These are phyloP conservation scores for Suillus placidus DNA, from an alignment of 768 basidiomycete genomes.

Conservation along the genomic window DNA sequence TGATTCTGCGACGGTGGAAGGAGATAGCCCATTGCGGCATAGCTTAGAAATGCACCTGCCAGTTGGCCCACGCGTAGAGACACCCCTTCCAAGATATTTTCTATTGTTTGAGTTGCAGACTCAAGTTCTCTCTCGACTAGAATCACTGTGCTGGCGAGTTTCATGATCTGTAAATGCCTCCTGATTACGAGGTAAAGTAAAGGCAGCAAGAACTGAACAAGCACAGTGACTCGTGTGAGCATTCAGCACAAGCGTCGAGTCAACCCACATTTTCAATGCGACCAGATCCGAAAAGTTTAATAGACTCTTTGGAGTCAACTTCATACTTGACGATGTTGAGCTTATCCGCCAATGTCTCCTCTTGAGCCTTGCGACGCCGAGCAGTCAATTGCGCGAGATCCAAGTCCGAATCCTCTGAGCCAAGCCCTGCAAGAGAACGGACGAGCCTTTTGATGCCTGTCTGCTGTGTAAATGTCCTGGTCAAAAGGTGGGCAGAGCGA, in stretches of 20 bases:
- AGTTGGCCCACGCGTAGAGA: not conserved
- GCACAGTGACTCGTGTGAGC: not conserved
- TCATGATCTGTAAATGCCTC: constrained; percentile 37
- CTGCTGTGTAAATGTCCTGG: not conserved
- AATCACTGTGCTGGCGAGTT: constrained; percentile 26
- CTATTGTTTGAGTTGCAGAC: not conserved
- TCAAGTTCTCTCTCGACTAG: constrained; percentile 32
- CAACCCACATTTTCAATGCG: constrained; percentile 37
- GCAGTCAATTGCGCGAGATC: constrained; percentile 7
- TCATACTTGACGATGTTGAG: constrained; percentile 34
- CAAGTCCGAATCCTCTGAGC: constrained; percentile 29
- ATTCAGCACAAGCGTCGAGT: not conserved
- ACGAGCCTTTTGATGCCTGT: not conserved
- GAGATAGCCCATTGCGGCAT: no score
- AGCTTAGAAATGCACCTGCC: not conserved
- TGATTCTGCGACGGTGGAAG: not conserved
- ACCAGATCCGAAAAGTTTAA: constrained; percentile 33
- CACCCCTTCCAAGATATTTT: not conserved
- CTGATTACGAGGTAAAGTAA: constrained; percentile 38
- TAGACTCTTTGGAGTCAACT: constrained; percentile 35
- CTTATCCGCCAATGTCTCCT: constrained; percentile 25
- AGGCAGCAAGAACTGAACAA: constrained; percentile 36
- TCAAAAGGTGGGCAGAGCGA: not conserved
- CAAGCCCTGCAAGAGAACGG: constrained; percentile 7
- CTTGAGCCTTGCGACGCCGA: constrained; percentile 22